Conservation (phyloP, 495 filamentous ascomycete genomes). For the Aspergillus ellipticus region DNA sequence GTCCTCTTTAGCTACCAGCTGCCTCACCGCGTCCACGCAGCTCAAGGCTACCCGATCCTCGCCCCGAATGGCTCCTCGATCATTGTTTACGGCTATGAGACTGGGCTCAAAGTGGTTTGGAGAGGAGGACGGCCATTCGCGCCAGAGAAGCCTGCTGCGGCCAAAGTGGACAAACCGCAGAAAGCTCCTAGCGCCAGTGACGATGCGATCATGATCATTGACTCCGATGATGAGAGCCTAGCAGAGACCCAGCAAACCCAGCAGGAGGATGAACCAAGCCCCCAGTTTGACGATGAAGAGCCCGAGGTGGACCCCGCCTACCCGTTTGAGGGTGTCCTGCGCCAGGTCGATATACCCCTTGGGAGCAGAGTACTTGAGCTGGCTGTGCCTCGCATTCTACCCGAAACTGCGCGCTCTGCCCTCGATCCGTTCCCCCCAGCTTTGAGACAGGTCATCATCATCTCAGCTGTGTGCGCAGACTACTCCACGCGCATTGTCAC, state of each 20-base stretch:
- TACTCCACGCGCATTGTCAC: constrained; percentile 64
- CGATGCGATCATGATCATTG: constrained; percentile 71
- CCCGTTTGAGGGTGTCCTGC: constrained; percentile 54
- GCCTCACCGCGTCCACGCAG: constrained; percentile 66
- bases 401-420: constrained; percentile 37
- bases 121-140: constrained; percentile 70
- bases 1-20: constrained; percentile 64
- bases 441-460: constrained; percentile 61
- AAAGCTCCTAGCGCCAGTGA: constrained; percentile 35
- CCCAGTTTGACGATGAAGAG: constrained; percentile 55
- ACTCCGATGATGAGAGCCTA: constrained; percentile 71
- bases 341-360: constrained; percentile 64
- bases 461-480: constrained; percentile 69
- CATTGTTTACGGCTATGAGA: constrained; percentile 77
- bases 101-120: constrained; percentile 76
- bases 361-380: constrained; percentile 59
- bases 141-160: constrained; percentile 23
- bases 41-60: constrained; percentile 69
- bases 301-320: constrained; percentile 55
- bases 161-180: constrained; percentile 24
- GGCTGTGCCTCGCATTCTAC: constrained; percentile 54
- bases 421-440: constrained; percentile 57
- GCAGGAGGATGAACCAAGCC: constrained; percentile 34
- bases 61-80: constrained; percentile 82
- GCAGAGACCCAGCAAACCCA: constrained; percentile 30